These are phyloP conservation scores for Stagonosporopsis chrysanthemi DNA, from an alignment of 2,329 filamentous ascomycete species.

Conservation along the genomic window DNA sequence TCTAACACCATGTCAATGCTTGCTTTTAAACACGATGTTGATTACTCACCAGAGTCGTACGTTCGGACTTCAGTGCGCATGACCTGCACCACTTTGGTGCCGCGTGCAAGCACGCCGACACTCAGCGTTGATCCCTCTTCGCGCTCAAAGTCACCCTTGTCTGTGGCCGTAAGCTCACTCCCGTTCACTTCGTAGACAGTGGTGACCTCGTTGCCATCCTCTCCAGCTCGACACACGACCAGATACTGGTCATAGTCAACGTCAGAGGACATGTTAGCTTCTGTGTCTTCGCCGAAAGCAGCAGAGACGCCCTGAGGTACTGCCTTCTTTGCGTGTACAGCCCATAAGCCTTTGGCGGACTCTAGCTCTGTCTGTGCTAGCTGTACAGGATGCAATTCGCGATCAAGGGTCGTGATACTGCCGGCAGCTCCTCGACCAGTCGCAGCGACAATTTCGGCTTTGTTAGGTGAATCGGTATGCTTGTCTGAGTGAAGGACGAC, in stretches of 20 bases:
- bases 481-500: conserved; percentile 67
- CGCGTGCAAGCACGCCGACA: conserved; percentile 80
- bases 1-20: conserved; percentile 58
- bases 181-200: conserved; percentile 79
- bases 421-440: conserved; percentile 72
- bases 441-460: conserved; percentile 63
- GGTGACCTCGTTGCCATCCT: conserved; percentile 75
- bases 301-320: conserved; percentile 64
- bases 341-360: conserved; percentile 80
- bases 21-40: not conserved
- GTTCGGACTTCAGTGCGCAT: conserved; percentile 85
- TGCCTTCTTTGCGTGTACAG: conserved; percentile 73
- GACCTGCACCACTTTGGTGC: conserved; percentile 85
- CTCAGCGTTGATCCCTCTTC: conserved; percentile 87
- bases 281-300: conserved; percentile 54
- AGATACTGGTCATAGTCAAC: conserved; percentile 79
- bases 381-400: conserved; percentile 76
- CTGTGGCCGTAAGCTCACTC: conserved; percentile 75
- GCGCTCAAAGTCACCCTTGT: conserved; percentile 88
- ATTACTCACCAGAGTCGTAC: conserved; percentile 81
- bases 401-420: conserved; percentile 77
- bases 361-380: conserved; percentile 75
- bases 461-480: conserved; percentile 31
- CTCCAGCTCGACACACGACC: conserved; percentile 76
- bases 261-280: conserved; percentile 53